Percentiles rank a stretch among this genome's conserved stretches.
Conservation (phyloP, 805 yeast genomes). For the Candida xiaguanensis region DNA sequence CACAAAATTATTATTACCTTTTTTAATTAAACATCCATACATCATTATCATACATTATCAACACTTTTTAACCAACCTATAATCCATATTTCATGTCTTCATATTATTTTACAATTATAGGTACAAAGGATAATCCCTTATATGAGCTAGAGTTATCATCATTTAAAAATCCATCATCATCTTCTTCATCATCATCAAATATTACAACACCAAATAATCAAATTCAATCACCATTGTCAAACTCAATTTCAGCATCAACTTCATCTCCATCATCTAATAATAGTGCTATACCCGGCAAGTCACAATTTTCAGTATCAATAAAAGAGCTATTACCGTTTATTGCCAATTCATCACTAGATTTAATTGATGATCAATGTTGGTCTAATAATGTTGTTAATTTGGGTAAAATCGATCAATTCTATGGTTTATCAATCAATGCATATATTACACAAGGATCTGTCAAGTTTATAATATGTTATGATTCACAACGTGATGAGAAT, state of each 20-base stretch:
- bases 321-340: constrained; percentile 84
- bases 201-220: constrained; percentile 2
- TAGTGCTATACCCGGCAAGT: constrained; percentile 41
- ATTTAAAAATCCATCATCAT: constrained; percentile 33
- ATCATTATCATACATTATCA: constrained; percentile 1
- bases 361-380: constrained; percentile 92
- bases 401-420: constrained; percentile 80
- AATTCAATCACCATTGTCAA: background rate
- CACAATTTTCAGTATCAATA: constrained; percentile 64
- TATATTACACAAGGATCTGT: constrained; percentile 86
- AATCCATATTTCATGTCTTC: constrained; percentile 28
- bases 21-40: background rate
- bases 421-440: constrained; percentile 78
- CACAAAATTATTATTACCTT: background rate
- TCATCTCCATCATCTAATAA: background rate
- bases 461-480: constrained; percentile 62
- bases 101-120: constrained; percentile 85
- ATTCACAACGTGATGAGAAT: constrained; percentile 44
- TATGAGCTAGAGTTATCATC: constrained; percentile 87
- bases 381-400: constrained; percentile 59
- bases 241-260: background rate
- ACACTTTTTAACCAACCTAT: background rate
- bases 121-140: constrained; percentile 79
- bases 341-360: constrained; percentile 81
- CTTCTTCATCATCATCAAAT: constrained; percentile 3